Evolutionary conservation across 2,329 filamentous ascomycete species (phyloP), one percentile per base, ranked within the genome.

Genomic region (Decorospora gaudefroyi): DNA sequence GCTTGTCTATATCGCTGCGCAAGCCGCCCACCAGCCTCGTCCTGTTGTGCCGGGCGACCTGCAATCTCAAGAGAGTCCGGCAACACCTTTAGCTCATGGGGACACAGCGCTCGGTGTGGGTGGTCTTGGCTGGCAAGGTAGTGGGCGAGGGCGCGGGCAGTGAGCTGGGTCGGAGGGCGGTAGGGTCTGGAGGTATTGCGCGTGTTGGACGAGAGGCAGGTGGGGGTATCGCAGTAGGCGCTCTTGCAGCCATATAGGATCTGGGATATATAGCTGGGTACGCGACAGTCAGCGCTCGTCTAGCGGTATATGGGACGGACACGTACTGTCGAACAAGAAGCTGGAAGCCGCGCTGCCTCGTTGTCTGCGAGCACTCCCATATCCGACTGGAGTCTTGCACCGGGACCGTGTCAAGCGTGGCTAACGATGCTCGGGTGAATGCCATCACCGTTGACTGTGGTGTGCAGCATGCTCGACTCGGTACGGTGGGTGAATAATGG

Each of bases 91-190:
- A 71, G 64, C 13, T 68, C 55, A 42, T 79, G 74, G 23, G 74
- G 75, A 59, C 90, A 95, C 0, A 95, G 74, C 2, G 81, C 82
- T 45, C 74, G 77, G 51, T 88, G 84, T 0, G 90, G 83, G 53
- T 93, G 83, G 58, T 91, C 87, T 62, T 90, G 84, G 60, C 86
- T 88, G 7, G 90, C 88, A 36, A 95, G 78, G 61, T 88, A 88
- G 42, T 88, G 81, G 9, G 90, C 90, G 21, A 96, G 72, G 1
- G 87, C 88, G 59, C 89, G 82, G 6, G 90, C 90, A 61, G 89
- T 95, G 31, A 90, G 83, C 15, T 86, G 80, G 44, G 86, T 95
- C 60, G 91, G 93, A 61, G 86, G 81, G 49, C 89, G 84, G 57
- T 90, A 80, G 2, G 89, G 89, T 0, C 80, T 80, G 52, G 82